A percentile compares a stretch with the other conserved stretches of the same genome.
phyloP scores from a whole-genome alignment of 2,329 filamentous ascomycete species.

The Bisporella sp. region DNA sequence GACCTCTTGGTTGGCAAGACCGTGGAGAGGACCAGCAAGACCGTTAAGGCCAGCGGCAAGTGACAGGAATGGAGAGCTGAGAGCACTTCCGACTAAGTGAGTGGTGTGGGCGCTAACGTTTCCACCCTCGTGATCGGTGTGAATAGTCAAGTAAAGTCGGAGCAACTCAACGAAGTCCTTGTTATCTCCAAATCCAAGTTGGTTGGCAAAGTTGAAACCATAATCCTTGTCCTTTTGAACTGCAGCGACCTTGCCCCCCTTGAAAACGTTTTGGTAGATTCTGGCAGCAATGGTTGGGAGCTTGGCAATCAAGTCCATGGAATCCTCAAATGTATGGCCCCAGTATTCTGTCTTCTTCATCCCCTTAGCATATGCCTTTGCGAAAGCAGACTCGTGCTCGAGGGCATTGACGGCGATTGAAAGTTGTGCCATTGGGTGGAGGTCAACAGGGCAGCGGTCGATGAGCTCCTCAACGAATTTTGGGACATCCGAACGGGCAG shows the following conservation, averaged over 20 bases:
- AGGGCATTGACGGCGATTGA: conserved; percentile 95
- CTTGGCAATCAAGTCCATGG: conserved; percentile 99
- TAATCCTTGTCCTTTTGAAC: conserved; percentile 99
- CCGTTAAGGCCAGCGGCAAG: conserved; percentile 95
- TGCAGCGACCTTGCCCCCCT: conserved; percentile 95
- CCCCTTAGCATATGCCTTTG: conserved; percentile 98
- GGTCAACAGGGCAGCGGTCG: conserved; percentile 97
- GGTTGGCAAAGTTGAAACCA: conserved; percentile 98
- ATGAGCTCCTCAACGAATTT: conserved; percentile 99
- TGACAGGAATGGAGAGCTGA: conserved; percentile 96
- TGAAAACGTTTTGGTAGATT: conserved; percentile 99
- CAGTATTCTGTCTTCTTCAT: conserved; percentile 99
- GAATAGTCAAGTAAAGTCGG: conserved; percentile 98
- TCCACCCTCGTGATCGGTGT: conserved; percentile 99
- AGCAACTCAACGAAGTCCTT: conserved; percentile 96
- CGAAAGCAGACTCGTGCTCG: conserved; percentile 95
- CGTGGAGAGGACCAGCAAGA: conserved; percentile 96
- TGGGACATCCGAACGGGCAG: conserved; percentile 91
- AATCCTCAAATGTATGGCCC: conserved; percentile 98
- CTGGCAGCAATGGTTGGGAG: conserved; percentile 94
- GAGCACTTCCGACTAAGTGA: conserved; percentile 91
- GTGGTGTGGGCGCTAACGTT: conserved; percentile 99
- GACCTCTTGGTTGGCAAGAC: conserved; percentile 99
- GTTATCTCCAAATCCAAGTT: conserved; percentile 95
- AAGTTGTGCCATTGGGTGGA: conserved; percentile 99